Conservation (phyloP, 148 eudicot genomes). For the Cornus suecica region DNA sequence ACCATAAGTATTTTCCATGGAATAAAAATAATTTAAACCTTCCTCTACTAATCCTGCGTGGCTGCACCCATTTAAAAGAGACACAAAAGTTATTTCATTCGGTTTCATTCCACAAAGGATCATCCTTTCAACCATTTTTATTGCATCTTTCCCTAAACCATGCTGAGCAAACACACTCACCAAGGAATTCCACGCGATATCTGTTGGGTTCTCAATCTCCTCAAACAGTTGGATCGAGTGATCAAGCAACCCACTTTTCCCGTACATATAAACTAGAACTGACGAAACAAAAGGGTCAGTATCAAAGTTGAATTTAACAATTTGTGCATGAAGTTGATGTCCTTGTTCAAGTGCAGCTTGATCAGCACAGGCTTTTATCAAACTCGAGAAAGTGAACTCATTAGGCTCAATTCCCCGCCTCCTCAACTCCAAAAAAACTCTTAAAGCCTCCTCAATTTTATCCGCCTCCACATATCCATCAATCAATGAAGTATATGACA, state of each 20-base stretch:
- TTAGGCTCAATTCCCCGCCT: constrained; percentile 35
- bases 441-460: constrained; percentile 28
- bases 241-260: constrained; percentile 48
- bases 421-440: constrained; percentile 26
- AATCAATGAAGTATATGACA: constrained; percentile 41
- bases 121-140: constrained; percentile 29
- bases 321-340: constrained; percentile 44
- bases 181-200: constrained; percentile 37
- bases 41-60: constrained; percentile 49
- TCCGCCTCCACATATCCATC: constrained; percentile 43
- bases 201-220: constrained; percentile 20
- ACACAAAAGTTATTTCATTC: constrained; percentile 39
- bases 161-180: constrained; percentile 42
- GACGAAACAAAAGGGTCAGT: constrained; percentile 36
- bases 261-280: constrained; percentile 46
- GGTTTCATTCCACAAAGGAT: constrained; percentile 29
- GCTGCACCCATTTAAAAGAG: constrained; percentile 52
- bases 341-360: constrained; percentile 55
- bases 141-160: constrained; percentile 36
- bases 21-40: constrained; percentile 41
- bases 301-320: constrained; percentile 25
- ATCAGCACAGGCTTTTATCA: constrained; percentile 49
- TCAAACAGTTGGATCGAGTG: constrained; percentile 27
- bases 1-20: constrained; percentile 32
- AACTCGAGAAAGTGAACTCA: constrained; percentile 46